Base-by-base conservation (phyloP, 2,329 filamentous ascomycete genomes). In the Echinosphaeria canescens region DNA sequence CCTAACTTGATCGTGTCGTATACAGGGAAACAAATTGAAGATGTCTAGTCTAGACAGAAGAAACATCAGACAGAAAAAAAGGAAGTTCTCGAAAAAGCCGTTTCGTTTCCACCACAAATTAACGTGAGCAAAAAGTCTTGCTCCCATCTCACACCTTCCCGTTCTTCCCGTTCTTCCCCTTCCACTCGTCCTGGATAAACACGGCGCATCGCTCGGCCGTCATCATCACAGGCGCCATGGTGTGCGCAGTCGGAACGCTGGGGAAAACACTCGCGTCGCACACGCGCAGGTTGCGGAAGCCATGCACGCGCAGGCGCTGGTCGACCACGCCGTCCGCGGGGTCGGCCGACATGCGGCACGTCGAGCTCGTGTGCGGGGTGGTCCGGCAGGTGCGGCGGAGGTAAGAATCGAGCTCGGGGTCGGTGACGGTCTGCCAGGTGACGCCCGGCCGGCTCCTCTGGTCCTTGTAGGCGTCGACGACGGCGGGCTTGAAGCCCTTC, bases 221-320 rank as follows among this genome's bases (percentile, higher is more conserved):
- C n/a, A n/a, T n/a, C n/a, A n/a, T n/a, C n/a, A n/a, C n/a, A n/a
- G n/a, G n/a, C n/a, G n/a, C n/a, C 82, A 91, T 88, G 31, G 79
- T 81, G 54, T 91, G 91, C 46, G 88, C 75, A 28, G 65, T 33
- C 29, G 76, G 62, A 68, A 91, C 90, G 33, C 75, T 75, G 0
- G 81, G 82, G 57, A 91, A 91, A 27, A 91, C 66, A 40, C 81
- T 79, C 0, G 81, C 81, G 47, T 91, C 81, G 2, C 79, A 79
- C 37, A 91, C 80, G 30, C 81, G 64, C 30, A 90, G 50, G 16
- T 66, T 68, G 53, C 69, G 66, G 34, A 90, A 49, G 1, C 78
- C 80, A 15, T 68, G 59, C 16, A 91, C 56, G 51, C 65, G 74
- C 33, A 91, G 50, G 42, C 73, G 56, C 15, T 62, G 59, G 42